Conservation (phyloP, 1,284 basidiomycete species). For the Leccinum angustisporum region DNA sequence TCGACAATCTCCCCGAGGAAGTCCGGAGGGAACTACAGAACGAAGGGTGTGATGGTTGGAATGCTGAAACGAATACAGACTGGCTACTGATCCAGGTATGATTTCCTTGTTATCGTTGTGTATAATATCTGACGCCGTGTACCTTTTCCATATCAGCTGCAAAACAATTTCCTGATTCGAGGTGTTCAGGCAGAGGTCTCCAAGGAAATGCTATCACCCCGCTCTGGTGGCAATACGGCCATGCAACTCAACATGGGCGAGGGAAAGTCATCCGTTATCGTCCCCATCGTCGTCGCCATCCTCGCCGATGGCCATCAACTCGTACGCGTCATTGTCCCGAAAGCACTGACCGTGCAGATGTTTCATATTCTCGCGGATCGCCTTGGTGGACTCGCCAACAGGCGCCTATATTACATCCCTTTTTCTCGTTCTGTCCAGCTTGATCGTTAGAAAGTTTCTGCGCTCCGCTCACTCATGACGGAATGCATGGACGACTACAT, state of each 20-base stretch:
- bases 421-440: conserved; percentile 44
- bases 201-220: conserved; percentile 47
- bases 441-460: conserved; percentile 18
- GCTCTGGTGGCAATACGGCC: conserved; percentile 35
- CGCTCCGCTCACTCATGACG: conserved; percentile 31
- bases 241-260: conserved; percentile 62
- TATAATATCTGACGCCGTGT: too few relatives aligned
- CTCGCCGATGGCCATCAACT: conserved; percentile 44
- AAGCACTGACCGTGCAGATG: conserved; percentile 41
- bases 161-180: conserved; percentile 43
- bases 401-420: conserved; percentile 50
- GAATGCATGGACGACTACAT: conserved; percentile 35
- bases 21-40: conserved; percentile 38
- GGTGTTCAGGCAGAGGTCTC: conserved; percentile 43
- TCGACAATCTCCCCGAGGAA: conserved; percentile 25
- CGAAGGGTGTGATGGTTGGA: conserved; percentile 12
- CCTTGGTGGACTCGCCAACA: conserved; percentile 44
- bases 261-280: conserved; percentile 56
- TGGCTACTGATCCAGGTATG: conserved; percentile 42
- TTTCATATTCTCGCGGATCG: conserved; percentile 47
- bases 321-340: conserved; percentile 30
- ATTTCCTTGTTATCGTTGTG: neutral
- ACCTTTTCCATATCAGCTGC: conserved; percentile 37
- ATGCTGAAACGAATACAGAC: conserved; percentile 29
- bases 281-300: conserved; percentile 42